phyloP scores from a whole-genome alignment of 352 stramenopile species.

The Pythium brachiatum region DNA sequence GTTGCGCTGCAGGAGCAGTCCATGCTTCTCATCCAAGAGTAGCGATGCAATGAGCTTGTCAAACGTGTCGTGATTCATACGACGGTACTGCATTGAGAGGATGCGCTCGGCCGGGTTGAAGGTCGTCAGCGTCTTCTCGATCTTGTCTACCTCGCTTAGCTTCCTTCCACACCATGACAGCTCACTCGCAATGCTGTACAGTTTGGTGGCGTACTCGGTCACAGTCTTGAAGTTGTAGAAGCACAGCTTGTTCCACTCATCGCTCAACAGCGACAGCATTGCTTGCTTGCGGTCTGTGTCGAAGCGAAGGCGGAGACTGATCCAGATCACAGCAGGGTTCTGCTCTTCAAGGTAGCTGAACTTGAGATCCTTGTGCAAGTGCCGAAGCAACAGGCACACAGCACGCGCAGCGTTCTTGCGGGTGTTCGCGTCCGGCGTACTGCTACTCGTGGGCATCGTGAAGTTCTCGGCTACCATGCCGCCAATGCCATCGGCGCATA shows the following conservation, averaged over 20 bases:
- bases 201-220: constrained; percentile 17
- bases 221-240: constrained; percentile 27
- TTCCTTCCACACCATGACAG: constrained; percentile 12
- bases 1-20: constrained; percentile 16
- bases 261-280: constrained; percentile 10
- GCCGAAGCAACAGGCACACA: constrained; percentile 11
- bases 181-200: constrained; percentile 15
- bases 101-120: constrained; percentile 16
- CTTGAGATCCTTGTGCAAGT: constrained; percentile 10
- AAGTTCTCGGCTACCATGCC: not conserved
- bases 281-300: constrained; percentile 11
- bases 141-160: constrained; percentile 11
- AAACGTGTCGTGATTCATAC: constrained; percentile 16
- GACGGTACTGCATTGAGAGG: constrained; percentile 5
- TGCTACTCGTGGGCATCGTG: not conserved
- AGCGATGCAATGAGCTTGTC: constrained; percentile 16
- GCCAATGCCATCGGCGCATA: constrained; percentile 12
- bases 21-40: constrained; percentile 19
- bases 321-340: constrained; percentile 4
- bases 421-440: not conserved
- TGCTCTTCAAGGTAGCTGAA: constrained; percentile 6
- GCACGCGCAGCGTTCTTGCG: constrained; percentile 2
- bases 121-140: constrained; percentile 11
- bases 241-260: constrained; percentile 17
- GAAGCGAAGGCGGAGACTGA: constrained; percentile 4